Conservation (phyloP, 1,139 yeast species). For the Blastobotrys elegans region DNA sequence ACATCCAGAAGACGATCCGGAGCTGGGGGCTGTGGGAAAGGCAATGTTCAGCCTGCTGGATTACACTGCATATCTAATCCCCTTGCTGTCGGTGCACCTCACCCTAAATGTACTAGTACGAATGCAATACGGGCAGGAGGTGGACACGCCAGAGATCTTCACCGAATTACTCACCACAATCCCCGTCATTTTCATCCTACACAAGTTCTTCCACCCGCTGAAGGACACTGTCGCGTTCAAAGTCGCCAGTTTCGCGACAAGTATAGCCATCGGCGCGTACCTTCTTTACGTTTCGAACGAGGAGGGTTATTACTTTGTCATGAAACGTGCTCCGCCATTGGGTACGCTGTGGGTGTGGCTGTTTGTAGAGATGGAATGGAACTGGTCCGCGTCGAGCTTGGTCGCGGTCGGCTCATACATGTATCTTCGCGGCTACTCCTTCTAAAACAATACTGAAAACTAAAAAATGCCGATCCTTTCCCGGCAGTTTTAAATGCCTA, state of each 20-base stretch:
- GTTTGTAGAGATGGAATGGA: slow-evolving; percentile 38
- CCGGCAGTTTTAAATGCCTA: background rate
- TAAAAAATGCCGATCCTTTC: background rate
- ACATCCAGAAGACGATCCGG: slow-evolving; percentile 21
- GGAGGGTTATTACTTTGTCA: slow-evolving; percentile 37
- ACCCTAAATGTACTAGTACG: slow-evolving; percentile 34
- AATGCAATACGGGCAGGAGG: slow-evolving; percentile 31
- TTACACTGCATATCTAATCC: slow-evolving; percentile 31
- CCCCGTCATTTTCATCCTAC: slow-evolving; percentile 30
- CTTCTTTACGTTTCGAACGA: slow-evolving; percentile 34
- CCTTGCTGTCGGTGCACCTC: slow-evolving; percentile 32
- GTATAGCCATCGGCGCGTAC: slow-evolving; percentile 33
- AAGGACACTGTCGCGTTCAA: slow-evolving; percentile 22
- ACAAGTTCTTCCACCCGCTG: slow-evolving; percentile 28
- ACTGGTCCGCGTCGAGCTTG: slow-evolving; percentile 32
- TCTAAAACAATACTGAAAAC: slow-evolving; percentile 15
- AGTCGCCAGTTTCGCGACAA: slow-evolving; percentile 23
- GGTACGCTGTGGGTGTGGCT: slow-evolving; percentile 41
- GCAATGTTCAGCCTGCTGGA: slow-evolving; percentile 30
- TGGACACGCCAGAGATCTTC: slow-evolving; percentile 21
- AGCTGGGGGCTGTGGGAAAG: slow-evolving; percentile 24
- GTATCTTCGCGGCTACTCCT: slow-evolving; percentile 28
- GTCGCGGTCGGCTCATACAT: slow-evolving; percentile 31
- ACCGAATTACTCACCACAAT: slow-evolving; percentile 26
- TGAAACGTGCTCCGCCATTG: slow-evolving; percentile 39